phyloP scores from a whole-genome alignment of 2,329 filamentous ascomycete species.

The Orbilia javanica region DNA sequence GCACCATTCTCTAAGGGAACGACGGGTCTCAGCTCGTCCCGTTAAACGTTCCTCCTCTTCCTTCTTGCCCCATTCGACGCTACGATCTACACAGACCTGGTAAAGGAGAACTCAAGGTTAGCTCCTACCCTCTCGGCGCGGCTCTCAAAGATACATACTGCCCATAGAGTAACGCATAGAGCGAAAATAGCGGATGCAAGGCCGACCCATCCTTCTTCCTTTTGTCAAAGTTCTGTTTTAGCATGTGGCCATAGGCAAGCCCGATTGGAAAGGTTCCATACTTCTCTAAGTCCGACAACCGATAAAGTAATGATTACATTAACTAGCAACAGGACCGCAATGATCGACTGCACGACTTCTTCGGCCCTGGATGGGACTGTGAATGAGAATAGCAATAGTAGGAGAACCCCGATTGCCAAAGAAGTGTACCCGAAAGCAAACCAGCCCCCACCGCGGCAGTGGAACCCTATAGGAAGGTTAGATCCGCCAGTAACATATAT shows the following conservation, averaged over 20 bases:
- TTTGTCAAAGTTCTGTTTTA: neutral
- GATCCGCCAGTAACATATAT: neutral
- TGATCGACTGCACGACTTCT: constrained; percentile 77
- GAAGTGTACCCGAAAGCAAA: constrained; percentile 79
- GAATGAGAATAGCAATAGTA: constrained; percentile 88
- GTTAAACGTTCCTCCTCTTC: constrained; percentile 95
- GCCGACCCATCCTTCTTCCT: constrained; percentile 76
- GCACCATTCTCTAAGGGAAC: constrained; percentile 85
- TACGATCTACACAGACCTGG: constrained; percentile 77
- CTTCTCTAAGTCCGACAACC: constrained; percentile 77
- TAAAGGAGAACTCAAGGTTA: neutral
- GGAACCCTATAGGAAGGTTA: constrained; percentile 68
- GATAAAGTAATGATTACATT: constrained; percentile 84
- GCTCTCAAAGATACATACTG: constrained; percentile 36
- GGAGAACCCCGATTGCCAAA: constrained; percentile 79
- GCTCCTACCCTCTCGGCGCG: neutral
- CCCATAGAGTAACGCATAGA: constrained; percentile 77
- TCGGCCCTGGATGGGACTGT: constrained; percentile 83
- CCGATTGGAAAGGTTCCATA: constrained; percentile 5
- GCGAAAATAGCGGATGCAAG: constrained; percentile 87
- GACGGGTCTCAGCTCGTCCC: constrained; percentile 85
- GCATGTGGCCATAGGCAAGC: neutral
- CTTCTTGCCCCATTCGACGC: constrained; percentile 89
- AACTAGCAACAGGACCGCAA: constrained; percentile 76
- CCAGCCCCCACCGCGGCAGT: constrained; percentile 91